Conservation (phyloP, 2,329 filamentous ascomycete genomes). For the Epichloe sp. region DNA sequence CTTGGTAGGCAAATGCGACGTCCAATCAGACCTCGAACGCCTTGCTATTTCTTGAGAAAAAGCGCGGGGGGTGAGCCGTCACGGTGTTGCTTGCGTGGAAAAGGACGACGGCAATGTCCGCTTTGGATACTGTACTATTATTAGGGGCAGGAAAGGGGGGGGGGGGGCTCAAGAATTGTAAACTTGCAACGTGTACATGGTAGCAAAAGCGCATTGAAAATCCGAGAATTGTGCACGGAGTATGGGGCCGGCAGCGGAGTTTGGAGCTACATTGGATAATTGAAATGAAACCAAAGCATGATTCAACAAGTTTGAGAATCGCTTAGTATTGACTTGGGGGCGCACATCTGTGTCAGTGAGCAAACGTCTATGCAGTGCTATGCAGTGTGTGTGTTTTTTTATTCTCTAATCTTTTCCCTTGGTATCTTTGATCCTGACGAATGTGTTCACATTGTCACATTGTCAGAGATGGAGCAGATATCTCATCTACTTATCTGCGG, state of each 20-base stretch:
- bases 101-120: slow-evolving; percentile 1
- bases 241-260: slow-evolving; percentile 7
- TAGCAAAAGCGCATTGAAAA: slow-evolving; percentile 2
- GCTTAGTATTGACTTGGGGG: too few species aligned
- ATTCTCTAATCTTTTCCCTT: background rate
- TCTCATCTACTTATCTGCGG: slow-evolving; percentile 28
- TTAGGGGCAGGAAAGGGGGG: slow-evolving; percentile 8
- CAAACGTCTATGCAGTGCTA: too few species aligned
- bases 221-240: background rate
- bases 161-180: slow-evolving; percentile 3
- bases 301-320: background rate
- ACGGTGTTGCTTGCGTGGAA: background rate
- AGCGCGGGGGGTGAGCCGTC: background rate
- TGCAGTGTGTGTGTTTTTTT: too few species aligned
- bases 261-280: slow-evolving; percentile 5
- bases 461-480: too few species aligned
- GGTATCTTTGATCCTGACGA: background rate
- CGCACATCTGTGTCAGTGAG: too few species aligned
- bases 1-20: background rate
- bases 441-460: too few species aligned
- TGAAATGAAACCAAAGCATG: background rate
- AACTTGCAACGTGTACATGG: slow-evolving; percentile 11
- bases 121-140: slow-evolving; percentile 17
- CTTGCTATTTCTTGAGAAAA: background rate
- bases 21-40: background rate